Conservation (phyloP, 345 rosid species). For the Moricandia moricandioides region DNA sequence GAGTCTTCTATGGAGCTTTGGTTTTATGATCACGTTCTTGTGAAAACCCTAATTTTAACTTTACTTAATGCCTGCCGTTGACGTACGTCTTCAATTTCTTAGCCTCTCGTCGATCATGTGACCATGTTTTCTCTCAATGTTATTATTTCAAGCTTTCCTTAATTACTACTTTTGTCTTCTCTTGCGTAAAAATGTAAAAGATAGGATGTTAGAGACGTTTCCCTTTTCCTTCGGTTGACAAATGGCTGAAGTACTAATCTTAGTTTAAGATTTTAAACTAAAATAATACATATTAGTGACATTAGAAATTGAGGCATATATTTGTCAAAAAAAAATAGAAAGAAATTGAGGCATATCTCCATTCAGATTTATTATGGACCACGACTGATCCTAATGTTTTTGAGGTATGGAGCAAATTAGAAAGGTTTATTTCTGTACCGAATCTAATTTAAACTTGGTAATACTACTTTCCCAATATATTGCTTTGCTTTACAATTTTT, state of each 20-base stretch:
- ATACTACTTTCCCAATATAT: not conserved
- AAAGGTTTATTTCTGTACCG: not conserved
- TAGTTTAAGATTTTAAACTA: not conserved
- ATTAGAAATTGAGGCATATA: not conserved
- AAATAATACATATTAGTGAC: not conserved
- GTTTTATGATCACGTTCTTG: constrained; percentile 34
- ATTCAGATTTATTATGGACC: constrained; percentile 2
- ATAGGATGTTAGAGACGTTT: constrained; percentile 2
- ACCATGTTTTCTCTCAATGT: constrained; percentile 33
- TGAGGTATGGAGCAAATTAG: not conserved
- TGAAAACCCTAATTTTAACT: constrained; percentile 29
- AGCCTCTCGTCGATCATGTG: constrained; percentile 31
- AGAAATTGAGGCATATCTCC: not conserved
- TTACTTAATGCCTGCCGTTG: constrained; percentile 37
- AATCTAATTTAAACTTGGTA: not conserved
- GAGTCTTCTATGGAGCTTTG: constrained; percentile 32
- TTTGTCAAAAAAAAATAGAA: no score
- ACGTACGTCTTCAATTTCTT: constrained; percentile 40
- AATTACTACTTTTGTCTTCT: constrained; percentile 31
- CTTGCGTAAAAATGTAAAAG: constrained; percentile 19
- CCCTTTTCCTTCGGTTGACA: constrained; percentile 5
- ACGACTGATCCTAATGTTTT: not conserved
- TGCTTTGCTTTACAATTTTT: not conserved
- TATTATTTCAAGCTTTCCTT: constrained; percentile 24
- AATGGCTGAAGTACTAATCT: not conserved